phyloP scores from a whole-genome alignment of 164 flowering plant genomes.

The Macadamia integrifolia region DNA sequence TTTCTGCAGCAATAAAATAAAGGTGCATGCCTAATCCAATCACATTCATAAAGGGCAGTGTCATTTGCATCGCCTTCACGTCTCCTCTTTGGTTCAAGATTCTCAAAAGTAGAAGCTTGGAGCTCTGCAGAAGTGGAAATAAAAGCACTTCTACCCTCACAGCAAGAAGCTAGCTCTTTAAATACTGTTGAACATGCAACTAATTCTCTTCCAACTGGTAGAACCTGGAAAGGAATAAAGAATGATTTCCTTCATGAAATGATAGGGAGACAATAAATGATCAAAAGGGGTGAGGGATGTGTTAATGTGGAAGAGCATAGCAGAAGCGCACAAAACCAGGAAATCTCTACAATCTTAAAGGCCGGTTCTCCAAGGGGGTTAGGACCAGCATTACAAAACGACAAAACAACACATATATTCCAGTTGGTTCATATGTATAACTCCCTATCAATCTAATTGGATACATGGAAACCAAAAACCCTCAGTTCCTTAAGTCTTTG shows the following conservation, averaged over 20 bases:
- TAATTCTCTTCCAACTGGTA: constrained; percentile 84
- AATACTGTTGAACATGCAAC: constrained; percentile 63
- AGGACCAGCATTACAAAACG: too few relatives aligned
- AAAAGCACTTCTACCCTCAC: constrained; percentile 58
- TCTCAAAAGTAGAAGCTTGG: constrained; percentile 20
- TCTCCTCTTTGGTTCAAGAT: constrained; percentile 25
- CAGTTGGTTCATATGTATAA: too few relatives aligned
- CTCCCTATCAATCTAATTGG: too few relatives aligned
- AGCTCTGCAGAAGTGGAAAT: constrained; percentile 23
- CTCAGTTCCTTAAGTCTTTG: too few relatives aligned
- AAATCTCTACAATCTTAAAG: too few relatives aligned
- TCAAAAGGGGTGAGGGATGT: too few relatives aligned
- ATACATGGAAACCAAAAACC: too few relatives aligned
- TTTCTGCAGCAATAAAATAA: constrained; percentile 64
- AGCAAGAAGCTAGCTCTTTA: constrained; percentile 44
- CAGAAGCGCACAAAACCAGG: too few relatives aligned
- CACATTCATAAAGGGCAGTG: constrained; percentile 22
- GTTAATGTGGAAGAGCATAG: too few relatives aligned
- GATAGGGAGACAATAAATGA: too few relatives aligned
- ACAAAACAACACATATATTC: too few relatives aligned
- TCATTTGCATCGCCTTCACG: constrained; percentile 26
- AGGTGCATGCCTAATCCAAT: constrained; percentile 55
- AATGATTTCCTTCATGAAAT: background rate
- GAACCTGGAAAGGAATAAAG: constrained; percentile 36
- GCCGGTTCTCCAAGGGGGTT: too few relatives aligned